phyloP scores from a whole-genome alignment of 164 flowering plant species.

The Euptelea pleiosperma region DNA sequence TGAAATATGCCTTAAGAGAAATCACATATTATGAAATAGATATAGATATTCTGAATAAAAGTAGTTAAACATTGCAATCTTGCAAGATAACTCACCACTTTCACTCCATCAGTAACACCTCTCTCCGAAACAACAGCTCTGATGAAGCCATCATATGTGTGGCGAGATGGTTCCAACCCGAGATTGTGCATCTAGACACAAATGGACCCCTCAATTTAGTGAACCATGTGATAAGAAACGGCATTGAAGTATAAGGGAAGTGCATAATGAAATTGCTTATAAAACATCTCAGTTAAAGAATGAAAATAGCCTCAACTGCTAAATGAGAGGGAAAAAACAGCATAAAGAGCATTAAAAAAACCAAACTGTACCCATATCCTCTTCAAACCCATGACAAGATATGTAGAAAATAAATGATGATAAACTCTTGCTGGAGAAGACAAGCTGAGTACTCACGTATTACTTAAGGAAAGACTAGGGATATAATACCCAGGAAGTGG shows the following conservation, averaged over 20 bases:
- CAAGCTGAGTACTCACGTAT: no score
- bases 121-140: conserved; percentile 45
- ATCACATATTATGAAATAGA: not conserved
- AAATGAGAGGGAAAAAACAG: no score
- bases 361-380: not conserved
- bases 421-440: not conserved
- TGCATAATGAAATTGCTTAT: not conserved
- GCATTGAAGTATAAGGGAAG: not conserved
- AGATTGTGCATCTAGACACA: conserved; percentile 64
- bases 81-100: conserved; percentile 46
- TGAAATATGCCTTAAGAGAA: conserved; percentile 7
- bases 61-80: not conserved
- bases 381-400: not conserved
- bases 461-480: no score
- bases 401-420: no score
- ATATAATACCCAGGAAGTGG: no score
- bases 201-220: conserved; percentile 7
- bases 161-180: conserved; percentile 63
- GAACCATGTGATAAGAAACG: not conserved
- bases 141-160: conserved; percentile 57
- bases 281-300: not conserved
- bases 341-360: not conserved
- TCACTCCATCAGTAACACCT: conserved; percentile 44
- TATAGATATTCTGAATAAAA: not conserved
- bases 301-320: no score